Base-by-base conservation (phyloP, 208 protist species). In the Sergeia podlipaevii region DNA sequence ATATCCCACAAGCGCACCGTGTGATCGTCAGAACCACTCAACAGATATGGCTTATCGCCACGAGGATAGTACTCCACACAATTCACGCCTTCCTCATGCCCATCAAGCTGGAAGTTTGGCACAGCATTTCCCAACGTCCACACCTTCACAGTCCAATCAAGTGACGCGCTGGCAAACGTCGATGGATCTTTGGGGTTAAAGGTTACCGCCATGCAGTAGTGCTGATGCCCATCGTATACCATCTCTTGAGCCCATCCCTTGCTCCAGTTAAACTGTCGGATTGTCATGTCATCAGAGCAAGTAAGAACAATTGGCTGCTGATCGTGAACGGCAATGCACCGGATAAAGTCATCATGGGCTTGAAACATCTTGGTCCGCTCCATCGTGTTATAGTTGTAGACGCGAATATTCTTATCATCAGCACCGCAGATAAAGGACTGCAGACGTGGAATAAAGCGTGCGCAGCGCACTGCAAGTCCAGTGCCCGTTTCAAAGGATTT, bases 321-420 rank as follows among this genome's bases (percentile, higher is more conserved):
- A n/a, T 98, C 97, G 84, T 99, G 98, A 26, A 99, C 94, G 4
- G 97, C 97, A 44, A 99, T 71, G 44, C 74, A 83, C 43, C 98
- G 85, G 48, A 99, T 97, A 73, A 96, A 99, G 76, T 99, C 97
- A 34, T 93, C 74, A 64, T 99, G 97, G 5, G 97, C 98, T 54
- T 98, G 96, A 56, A 99, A 98, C 0, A 82, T 74, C 37, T 96
- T 91, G 17, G 98, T 95, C 61, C 97, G 97, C 68, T 99, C 97
- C 85, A 97, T 98, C 17, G 97, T 99, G 83, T 99, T 98, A 83
- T 98, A 99, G 79, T 99, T 99, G 78, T 97, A 99, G 36, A 99
- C 93, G 23, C 95, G 83, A 28, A 98, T 54, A 36, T 85, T 59
- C 73, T 89, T 90, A 62, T 99, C 97, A 65, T 99, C 98, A 2